Percentiles rank a stretch among this genome's conserved stretches.
phyloP scores from a whole-genome alignment of 192 early-diverging fungal species.

The Coemansia sp. region DNA sequence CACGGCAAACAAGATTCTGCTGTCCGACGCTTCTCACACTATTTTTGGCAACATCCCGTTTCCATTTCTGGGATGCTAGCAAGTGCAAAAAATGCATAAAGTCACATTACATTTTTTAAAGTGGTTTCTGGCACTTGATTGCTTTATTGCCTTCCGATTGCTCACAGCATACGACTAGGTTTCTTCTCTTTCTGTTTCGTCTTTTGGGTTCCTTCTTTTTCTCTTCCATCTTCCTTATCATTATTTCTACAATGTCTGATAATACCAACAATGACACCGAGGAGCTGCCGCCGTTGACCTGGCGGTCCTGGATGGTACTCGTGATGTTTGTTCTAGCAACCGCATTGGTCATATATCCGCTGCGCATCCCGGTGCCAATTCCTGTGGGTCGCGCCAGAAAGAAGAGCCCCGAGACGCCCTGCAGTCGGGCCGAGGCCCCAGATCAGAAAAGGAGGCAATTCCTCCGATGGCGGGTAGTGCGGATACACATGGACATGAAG shows the following conservation, averaged over 20 bases:
- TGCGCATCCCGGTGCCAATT: slow-evolving; percentile 56
- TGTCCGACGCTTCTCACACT: too few species aligned
- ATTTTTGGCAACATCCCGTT: neutral
- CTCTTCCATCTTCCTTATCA: neutral
- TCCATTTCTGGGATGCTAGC: neutral
- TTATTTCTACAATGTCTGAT: neutral
- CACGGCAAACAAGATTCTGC: too few species aligned
- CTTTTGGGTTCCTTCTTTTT: neutral
- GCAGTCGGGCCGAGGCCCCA: neutral
- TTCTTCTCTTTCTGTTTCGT: neutral
- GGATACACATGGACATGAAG: slow-evolving; percentile 63
- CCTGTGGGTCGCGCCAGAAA: neutral
- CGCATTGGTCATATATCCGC: slow-evolving; percentile 62
- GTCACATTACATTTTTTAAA: neutral
- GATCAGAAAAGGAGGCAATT: neutral
- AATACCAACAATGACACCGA: neutral
- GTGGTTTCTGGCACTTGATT: too few species aligned
- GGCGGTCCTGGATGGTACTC: slow-evolving; percentile 64
- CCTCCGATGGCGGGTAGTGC: slow-evolving; percentile 21
- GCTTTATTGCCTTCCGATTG: neutral
- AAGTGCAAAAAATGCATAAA: neutral
- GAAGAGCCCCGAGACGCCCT: neutral
- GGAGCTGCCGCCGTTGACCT: slow-evolving; percentile 28
- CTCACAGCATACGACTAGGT: neutral
- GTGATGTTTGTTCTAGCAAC: slow-evolving; percentile 62